phyloP scores from a whole-genome alignment of 345 rosid species.

The Trapa bicornis region DNA sequence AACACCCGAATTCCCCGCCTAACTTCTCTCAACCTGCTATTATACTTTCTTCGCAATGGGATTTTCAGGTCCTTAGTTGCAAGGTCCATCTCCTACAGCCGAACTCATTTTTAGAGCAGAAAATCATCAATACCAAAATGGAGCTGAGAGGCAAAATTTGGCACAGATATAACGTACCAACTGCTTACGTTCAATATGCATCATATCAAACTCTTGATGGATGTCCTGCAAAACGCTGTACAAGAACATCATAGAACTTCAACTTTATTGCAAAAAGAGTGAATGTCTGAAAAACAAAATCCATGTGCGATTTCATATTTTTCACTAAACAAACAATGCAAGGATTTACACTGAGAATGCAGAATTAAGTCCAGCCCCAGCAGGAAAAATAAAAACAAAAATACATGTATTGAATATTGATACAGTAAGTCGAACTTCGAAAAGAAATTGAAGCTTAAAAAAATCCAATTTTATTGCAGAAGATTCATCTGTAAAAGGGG shows the following conservation, averaged over 20 bases:
- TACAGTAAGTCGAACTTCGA: too few relatives aligned
- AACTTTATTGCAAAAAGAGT: not conserved
- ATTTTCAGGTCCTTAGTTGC: slow-evolving; percentile 33
- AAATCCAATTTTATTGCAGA: not conserved
- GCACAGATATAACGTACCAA: slow-evolving; percentile 41
- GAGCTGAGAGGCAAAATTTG: slow-evolving; percentile 5
- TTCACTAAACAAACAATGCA: too few relatives aligned
- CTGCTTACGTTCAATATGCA: slow-evolving; percentile 36
- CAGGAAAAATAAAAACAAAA: too few relatives aligned
- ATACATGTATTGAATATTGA: too few relatives aligned
- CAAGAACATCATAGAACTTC: not conserved
- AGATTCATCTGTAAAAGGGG: not conserved
- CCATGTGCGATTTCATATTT: too few relatives aligned
- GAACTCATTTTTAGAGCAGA: slow-evolving; percentile 17
- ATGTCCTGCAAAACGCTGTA: slow-evolving; percentile 71
- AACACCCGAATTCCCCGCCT: slow-evolving; percentile 48
- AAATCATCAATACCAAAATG: slow-evolving; percentile 3
- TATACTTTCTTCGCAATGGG: slow-evolving; percentile 31
- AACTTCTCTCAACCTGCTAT: slow-evolving; percentile 54
- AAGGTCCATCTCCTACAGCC: slow-evolving; percentile 37
- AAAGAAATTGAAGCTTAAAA: too few relatives aligned
- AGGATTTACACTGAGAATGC: too few relatives aligned
- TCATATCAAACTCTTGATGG: slow-evolving; percentile 38
- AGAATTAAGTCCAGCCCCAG: too few relatives aligned
- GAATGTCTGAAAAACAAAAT: too few relatives aligned